phyloP scores from a whole-genome alignment of 176 grass and related monocot species.

The Pontederia crassipes region DNA sequence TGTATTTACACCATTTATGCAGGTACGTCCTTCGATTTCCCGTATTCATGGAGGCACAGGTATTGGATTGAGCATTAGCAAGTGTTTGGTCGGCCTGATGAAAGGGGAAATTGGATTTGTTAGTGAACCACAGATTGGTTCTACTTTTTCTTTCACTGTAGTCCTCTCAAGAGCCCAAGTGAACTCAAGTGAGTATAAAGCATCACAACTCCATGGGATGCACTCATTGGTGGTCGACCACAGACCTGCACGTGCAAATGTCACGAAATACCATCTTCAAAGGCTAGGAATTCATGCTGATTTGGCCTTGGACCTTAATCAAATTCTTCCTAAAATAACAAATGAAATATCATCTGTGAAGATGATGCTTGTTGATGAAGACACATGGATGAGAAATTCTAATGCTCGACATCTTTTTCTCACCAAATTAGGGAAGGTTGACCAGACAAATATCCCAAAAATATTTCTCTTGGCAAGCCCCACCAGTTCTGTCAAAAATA shows the following conservation, averaged over 20 bases:
- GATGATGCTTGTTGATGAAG: conserved; percentile 79
- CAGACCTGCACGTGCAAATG: conserved; percentile 52
- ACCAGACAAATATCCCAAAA: conserved; percentile 46
- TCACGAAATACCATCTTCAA: conserved; percentile 73
- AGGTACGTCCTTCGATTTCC: conserved; percentile 78
- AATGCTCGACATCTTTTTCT: conserved; percentile 42
- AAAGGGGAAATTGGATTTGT: conserved; percentile 93
- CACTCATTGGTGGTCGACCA: conserved; percentile 86
- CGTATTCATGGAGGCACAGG: conserved; percentile 96
- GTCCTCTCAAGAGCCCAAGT: conserved; percentile 32
- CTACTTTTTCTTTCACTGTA: conserved; percentile 87
- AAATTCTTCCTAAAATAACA: conserved; percentile 43
- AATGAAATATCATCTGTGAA: conserved; percentile 33
- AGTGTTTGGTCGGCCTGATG: conserved; percentile 92
- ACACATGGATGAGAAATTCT: conserved; percentile 59
- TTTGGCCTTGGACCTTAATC: conserved; percentile 42
- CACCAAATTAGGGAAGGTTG: conserved; percentile 45
- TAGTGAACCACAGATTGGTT: conserved; percentile 59
- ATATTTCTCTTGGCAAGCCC: conserved; percentile 68
- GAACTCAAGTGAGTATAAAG: conserved; percentile 39
- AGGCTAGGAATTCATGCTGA: conserved; percentile 74
- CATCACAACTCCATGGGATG: conserved; percentile 55
- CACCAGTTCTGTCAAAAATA: conserved; percentile 39
- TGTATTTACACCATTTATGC: conserved; percentile 94
- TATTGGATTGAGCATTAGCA: conserved; percentile 95